These are phyloP conservation scores for Eremothecium gossypii DNA, from an alignment of 1,139 yeast species.

Conservation along the genomic window DNA sequence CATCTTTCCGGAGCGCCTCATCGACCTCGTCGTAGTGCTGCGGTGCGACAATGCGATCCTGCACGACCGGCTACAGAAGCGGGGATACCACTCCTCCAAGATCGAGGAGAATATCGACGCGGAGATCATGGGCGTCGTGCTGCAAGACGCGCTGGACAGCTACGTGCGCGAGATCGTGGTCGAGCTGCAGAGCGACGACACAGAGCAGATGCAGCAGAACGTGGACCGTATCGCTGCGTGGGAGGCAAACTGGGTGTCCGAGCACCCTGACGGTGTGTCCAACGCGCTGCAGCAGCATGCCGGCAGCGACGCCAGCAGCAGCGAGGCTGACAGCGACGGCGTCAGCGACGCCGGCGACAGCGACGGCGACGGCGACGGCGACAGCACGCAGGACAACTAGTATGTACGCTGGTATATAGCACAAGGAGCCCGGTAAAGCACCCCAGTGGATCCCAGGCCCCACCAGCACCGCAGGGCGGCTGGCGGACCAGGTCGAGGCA, in stretches of 20 bases:
- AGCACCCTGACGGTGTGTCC: conserved; percentile 40
- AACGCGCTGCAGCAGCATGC: conserved; percentile 21
- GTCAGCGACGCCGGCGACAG: conserved; percentile 6
- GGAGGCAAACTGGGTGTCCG: conserved; percentile 60
- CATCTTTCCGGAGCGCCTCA: conserved; percentile 82
- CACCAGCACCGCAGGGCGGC: no score
- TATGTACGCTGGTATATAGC: no score
- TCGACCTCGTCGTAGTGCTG: conserved; percentile 85
- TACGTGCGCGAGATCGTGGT: conserved; percentile 76
- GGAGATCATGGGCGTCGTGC: conserved; percentile 89
- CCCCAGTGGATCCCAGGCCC: no score
- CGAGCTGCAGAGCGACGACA: conserved; percentile 60
- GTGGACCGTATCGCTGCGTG: conserved; percentile 67
- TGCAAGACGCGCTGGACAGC: conserved; percentile 77
- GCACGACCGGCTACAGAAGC: conserved; percentile 61
- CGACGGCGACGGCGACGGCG: conserved; percentile 2
- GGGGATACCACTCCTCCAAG: conserved; percentile 72
- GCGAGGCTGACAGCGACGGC: conserved; percentile 11
- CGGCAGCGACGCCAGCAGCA: conserved; percentile 8
- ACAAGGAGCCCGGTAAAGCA: no score
- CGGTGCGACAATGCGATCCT: conserved; percentile 65
- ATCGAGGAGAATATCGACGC: conserved; percentile 90
- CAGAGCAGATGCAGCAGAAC: conserved; percentile 71
- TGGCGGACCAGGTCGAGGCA: no score
- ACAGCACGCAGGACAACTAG: no score